phyloP scores from a whole-genome alignment of 495 filamentous ascomycete species.

The Schizothecium vesticola region DNA sequence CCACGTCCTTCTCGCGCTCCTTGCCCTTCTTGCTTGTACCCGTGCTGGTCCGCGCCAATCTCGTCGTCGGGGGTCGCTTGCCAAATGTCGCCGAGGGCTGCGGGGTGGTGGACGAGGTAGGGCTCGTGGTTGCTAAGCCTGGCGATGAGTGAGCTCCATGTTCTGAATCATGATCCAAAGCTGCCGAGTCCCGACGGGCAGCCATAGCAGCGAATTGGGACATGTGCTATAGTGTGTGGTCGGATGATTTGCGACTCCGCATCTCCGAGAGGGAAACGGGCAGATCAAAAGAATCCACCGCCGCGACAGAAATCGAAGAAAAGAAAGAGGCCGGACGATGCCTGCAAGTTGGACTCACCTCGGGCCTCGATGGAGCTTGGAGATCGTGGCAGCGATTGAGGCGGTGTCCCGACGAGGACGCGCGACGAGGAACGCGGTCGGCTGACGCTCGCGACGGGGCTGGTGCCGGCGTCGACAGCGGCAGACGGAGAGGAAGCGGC shows the following conservation, averaged over 20 bases:
- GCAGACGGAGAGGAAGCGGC: not conserved
- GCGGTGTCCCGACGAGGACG: slow-evolving; percentile 4
- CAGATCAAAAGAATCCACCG: not conserved
- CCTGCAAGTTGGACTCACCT: slow-evolving; percentile 16
- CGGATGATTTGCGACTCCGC: not conserved
- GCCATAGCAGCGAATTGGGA: not conserved
- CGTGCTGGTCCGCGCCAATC: slow-evolving; percentile 17
- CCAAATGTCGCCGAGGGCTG: not conserved
- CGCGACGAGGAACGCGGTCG: not conserved
- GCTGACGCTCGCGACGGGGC: not conserved
- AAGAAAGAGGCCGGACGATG: not conserved
- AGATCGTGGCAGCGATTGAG: slow-evolving; percentile 14
- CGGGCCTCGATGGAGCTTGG: slow-evolving; percentile 13
- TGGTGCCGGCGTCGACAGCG: not conserved
- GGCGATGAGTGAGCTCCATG: not conserved
- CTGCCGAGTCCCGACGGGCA: not conserved
- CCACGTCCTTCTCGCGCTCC: slow-evolving; percentile 11
- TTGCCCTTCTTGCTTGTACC: slow-evolving; percentile 6
- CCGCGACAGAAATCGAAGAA: not conserved
- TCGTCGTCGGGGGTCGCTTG: slow-evolving; percentile 7
- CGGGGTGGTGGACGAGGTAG: not conserved
- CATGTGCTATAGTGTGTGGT: not conserved
- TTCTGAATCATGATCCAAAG: not conserved
- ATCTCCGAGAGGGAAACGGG: not conserved
- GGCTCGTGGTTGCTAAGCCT: slow-evolving; percentile 4